Conservation (phyloP, 345 rosid species). For the Heritiera fomes region DNA sequence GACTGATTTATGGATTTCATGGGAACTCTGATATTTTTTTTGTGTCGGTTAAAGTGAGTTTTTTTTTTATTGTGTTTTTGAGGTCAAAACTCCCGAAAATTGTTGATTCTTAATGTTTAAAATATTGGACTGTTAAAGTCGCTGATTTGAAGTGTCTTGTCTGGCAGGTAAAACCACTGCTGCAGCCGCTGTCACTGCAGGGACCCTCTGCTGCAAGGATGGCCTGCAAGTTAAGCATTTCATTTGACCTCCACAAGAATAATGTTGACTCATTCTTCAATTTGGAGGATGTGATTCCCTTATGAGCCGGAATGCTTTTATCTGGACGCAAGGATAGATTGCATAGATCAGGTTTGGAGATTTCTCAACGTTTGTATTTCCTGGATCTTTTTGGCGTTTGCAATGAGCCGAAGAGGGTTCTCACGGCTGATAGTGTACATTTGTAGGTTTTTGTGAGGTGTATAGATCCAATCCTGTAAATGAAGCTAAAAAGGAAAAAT, state of each 20-base stretch:
- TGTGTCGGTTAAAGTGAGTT: background rate
- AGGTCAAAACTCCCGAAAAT: background rate
- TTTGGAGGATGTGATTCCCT: conserved; percentile 9
- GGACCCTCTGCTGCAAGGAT: conserved; percentile 33
- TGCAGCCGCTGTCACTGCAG: background rate
- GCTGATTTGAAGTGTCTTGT: conserved; percentile 8
- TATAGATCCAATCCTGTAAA: conserved; percentile 43
- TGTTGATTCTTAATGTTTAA: background rate
- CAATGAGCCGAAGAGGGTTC: conserved; percentile 23
- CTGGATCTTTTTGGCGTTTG: conserved; percentile 6
- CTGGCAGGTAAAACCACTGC: conserved; percentile 1
- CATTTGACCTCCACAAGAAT: conserved; percentile 12
- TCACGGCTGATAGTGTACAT: conserved; percentile 42
- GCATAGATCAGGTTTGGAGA: background rate
- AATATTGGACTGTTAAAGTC: background rate
- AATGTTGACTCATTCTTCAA: conserved; percentile 6
- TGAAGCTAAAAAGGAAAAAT: background rate
- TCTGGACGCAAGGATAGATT: background rate
- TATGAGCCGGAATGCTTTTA: background rate
- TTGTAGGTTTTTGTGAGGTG: conserved; percentile 57
- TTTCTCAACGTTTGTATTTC: background rate
- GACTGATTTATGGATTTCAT: background rate
- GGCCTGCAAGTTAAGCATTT: conserved; percentile 21
- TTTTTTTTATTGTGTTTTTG: background rate
- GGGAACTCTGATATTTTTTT: background rate